phyloP scores from a whole-genome alignment of 139 green algal genomes.

The Mesotaenium endlicherianum region DNA sequence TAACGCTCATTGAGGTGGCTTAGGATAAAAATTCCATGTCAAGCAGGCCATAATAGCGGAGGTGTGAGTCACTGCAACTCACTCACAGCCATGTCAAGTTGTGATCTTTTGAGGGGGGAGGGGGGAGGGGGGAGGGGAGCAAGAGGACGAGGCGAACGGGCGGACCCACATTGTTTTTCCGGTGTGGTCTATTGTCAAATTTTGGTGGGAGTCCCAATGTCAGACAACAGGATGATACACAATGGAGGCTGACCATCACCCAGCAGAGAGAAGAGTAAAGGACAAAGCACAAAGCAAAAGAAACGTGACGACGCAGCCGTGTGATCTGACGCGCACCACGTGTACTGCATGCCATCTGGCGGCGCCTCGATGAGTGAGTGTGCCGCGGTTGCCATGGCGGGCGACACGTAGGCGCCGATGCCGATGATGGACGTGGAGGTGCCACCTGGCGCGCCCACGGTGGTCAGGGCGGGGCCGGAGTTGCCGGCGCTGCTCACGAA shows the following conservation, averaged over 20 bases:
- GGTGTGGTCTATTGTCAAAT: too few relatives aligned
- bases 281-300: not conserved
- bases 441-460: constrained; percentile 80
- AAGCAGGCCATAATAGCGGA: too few relatives aligned
- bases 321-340: constrained; percentile 31
- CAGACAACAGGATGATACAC: too few relatives aligned
- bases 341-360: constrained; percentile 41
- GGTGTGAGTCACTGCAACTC: too few relatives aligned
- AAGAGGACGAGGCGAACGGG: too few relatives aligned
- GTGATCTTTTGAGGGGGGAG: not conserved
- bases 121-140: not conserved
- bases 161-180: too few relatives aligned
- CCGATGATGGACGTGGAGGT: constrained; percentile 69
- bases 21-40: too few relatives aligned
- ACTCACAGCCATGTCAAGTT: too few relatives aligned
- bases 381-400: constrained; percentile 71
- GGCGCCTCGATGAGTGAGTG: constrained; percentile 64
- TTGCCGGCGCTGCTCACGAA: constrained; percentile 83
- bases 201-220: too few relatives aligned
- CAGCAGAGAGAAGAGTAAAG: not conserved
- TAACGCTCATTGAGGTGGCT: too few relatives aligned
- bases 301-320: not conserved
- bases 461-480: constrained; percentile 77
- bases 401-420: constrained; percentile 82
- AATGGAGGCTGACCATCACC: too few relatives aligned